A percentile compares a stretch with the other conserved stretches of the same genome.
phyloP scores from a whole-genome alignment of 1,139 yeast species.

The Yamadazyma atmosphaerica region DNA sequence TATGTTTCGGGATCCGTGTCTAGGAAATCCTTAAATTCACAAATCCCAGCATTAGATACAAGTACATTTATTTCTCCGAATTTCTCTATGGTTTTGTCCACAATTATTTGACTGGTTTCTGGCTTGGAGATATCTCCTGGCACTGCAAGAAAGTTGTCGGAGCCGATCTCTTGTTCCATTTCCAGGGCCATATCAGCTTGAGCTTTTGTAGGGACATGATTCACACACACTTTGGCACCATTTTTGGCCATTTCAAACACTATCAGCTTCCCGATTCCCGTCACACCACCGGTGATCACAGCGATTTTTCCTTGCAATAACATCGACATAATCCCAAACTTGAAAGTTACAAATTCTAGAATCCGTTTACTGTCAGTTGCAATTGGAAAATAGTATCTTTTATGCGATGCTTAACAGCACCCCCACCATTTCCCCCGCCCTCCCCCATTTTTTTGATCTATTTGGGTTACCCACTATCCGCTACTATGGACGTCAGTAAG shows the following conservation, averaged over 20 bases:
- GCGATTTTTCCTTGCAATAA: conserved; percentile 20
- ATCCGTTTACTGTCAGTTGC: neutral
- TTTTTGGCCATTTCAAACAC: conserved; percentile 21
- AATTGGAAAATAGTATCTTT: neutral
- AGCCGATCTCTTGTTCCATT: conserved; percentile 20
- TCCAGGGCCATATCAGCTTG: conserved; percentile 22
- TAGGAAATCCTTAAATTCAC: conserved; percentile 20
- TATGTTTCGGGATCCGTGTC: conserved; percentile 34
- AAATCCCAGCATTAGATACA: conserved; percentile 48
- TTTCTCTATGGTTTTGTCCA: conserved; percentile 29
- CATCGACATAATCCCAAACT: conserved; percentile 1
- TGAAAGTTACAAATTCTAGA: too few relatives aligned
- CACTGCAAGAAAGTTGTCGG: conserved; percentile 27
- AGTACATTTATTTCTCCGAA: conserved; percentile 43
- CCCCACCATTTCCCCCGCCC: conserved; percentile 1
- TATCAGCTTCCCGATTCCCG: conserved; percentile 27
- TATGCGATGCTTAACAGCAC: neutral
- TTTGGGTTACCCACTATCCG: neutral
- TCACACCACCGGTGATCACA: conserved; percentile 29
- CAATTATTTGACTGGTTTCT: conserved; percentile 32
- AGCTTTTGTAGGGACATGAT: conserved; percentile 21
- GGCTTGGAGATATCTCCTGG: conserved; percentile 45
- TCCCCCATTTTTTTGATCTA: neutral
- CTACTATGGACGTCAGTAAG: too few relatives aligned
- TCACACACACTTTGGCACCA: conserved; percentile 22